Percentiles rank a stretch among this genome's conserved stretches.
phyloP scores from a whole-genome alignment of 2,329 filamentous ascomycete genomes.

The Bisporella sp. region DNA sequence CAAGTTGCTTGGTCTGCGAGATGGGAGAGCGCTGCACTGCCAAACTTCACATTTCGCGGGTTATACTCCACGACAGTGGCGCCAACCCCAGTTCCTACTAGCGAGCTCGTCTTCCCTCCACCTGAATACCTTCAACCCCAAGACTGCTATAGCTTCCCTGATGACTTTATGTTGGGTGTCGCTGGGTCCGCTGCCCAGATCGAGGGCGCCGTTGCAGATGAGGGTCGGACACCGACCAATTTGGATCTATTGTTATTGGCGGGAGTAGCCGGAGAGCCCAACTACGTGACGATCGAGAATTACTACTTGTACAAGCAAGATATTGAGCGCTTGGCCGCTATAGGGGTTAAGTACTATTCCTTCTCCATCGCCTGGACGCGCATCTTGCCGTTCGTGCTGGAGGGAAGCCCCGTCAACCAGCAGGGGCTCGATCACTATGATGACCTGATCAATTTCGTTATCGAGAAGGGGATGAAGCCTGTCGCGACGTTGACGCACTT shows the following conservation, averaged over 20 bases:
- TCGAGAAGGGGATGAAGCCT: constrained; percentile 43
- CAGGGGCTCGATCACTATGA: constrained; percentile 44
- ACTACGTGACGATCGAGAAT: constrained; percentile 37
- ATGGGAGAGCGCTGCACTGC: constrained; percentile 28
- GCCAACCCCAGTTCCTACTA: constrained; percentile 46
- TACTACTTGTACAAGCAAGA: constrained; percentile 51
- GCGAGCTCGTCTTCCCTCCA: constrained; percentile 48
- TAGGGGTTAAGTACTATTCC: constrained; percentile 43
- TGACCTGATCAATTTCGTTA: constrained; percentile 41
- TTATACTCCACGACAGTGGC: constrained; percentile 44
- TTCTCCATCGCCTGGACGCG: constrained; percentile 46
- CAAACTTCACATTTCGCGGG: constrained; percentile 26
- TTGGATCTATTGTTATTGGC: constrained; percentile 35
- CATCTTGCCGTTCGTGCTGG: constrained; percentile 42
- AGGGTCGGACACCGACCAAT: constrained; percentile 33
- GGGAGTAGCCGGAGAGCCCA: constrained; percentile 26
- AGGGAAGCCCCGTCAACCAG: constrained; percentile 43
- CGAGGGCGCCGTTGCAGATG: constrained; percentile 36
- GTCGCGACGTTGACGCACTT: constrained; percentile 41
- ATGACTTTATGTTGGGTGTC: constrained; percentile 40
- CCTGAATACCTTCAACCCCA: constrained; percentile 1
- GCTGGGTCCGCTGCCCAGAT: constrained; percentile 39
- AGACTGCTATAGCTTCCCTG: constrained; percentile 33
- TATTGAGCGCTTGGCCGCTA: constrained; percentile 42
- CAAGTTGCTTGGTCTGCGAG: constrained; percentile 32